Evolutionary conservation across 768 basidiomycete species (phyloP), one percentile per base, ranked within the genome.

Genomic region (Tremella yokohamensis): DNA sequence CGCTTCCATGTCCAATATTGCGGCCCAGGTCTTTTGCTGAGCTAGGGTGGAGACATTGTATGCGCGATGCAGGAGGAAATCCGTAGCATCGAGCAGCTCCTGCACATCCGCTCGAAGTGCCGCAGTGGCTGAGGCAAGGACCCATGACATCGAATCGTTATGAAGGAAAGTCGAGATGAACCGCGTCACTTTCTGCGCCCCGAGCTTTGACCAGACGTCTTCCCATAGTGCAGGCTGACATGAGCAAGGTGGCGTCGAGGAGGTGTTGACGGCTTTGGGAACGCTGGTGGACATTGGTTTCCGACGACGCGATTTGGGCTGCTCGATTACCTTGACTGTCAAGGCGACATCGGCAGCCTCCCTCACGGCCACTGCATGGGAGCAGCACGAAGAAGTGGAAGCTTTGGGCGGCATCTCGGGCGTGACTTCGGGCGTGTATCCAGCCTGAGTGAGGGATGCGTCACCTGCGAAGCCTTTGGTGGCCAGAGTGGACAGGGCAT

Each of bases 401-500:
- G n/a, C 42, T 45, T 45, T n/a, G n/a, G 42, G 22, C 4, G n/a
- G 42, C 22, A 22, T 18, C 42, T 45, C n/a, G 22, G 42, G n/a
- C 4, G n/a, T n/a, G 4, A 18, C n/a, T 45, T 45, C 22, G n/a
- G 42, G 42, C 7, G 22, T 45, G n/a, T 45, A 22, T 4, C 22
- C 42, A 45, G 42, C 4, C n/a, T 22, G n/a, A n/a, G 42, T 45
- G 15, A 45, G 42, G 42, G 42, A 45, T 45, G 22, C 42, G n/a
- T n/a, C 22, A 16, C 42, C 42, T 8, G 15, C n/a, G 22, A 18
- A 22, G 20, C 50, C 50, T 29, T 57, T 39, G 22, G 18, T 24
- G 13, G 22, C 18, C 11, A 58, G 52, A 22, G 50, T 44, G 25
- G 49, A 52, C 12, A 58, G 20, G 19, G 57, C 57, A n/a, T 58